These are phyloP conservation scores for Pythium myriotylum DNA, from an alignment of 352 stramenopile genomes.

Conservation along the genomic window DNA sequence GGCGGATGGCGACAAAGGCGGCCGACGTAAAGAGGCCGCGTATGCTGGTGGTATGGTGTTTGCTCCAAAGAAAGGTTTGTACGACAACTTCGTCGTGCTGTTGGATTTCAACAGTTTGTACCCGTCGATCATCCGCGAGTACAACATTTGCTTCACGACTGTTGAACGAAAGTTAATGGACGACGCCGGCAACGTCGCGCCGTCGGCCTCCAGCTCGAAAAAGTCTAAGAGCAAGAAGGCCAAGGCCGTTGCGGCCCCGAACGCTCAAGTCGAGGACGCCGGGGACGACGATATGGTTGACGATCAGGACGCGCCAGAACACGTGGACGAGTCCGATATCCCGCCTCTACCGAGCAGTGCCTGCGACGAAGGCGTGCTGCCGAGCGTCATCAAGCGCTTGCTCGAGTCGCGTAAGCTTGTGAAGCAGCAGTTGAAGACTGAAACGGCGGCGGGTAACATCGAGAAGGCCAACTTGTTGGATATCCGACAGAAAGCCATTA, in stretches of 20 bases:
- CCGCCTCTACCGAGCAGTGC: constrained; percentile 78
- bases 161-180: constrained; percentile 89
- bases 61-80: constrained; percentile 99
- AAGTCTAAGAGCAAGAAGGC: constrained; percentile 45
- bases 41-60: constrained; percentile 99
- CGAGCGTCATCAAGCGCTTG: constrained; percentile 96
- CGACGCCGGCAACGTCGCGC: constrained; percentile 34
- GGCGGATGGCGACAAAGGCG: constrained; percentile 61
- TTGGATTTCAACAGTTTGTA: constrained; percentile 99
- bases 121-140: constrained; percentile 99
- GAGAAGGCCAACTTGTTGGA: constrained; percentile 92
- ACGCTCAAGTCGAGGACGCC: constrained; percentile 55
- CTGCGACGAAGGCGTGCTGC: constrained; percentile 91
- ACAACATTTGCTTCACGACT: constrained; percentile 99
- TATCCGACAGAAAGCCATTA: constrained; percentile 99
- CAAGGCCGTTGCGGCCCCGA: constrained; percentile 49
- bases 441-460: constrained; percentile 88
- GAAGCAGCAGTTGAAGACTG: constrained; percentile 96
- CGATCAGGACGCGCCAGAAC: constrained; percentile 58
- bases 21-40: constrained; percentile 78
- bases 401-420: constrained; percentile 97
- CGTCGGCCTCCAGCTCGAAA: constrained; percentile 23
- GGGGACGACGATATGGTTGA: constrained; percentile 84
- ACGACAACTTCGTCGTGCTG: constrained; percentile 99
- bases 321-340: constrained; percentile 82